Evolutionary conservation across 768 basidiomycete genomes (phyloP).

Genomic region (Gelatoporia subvermispora): DNA sequence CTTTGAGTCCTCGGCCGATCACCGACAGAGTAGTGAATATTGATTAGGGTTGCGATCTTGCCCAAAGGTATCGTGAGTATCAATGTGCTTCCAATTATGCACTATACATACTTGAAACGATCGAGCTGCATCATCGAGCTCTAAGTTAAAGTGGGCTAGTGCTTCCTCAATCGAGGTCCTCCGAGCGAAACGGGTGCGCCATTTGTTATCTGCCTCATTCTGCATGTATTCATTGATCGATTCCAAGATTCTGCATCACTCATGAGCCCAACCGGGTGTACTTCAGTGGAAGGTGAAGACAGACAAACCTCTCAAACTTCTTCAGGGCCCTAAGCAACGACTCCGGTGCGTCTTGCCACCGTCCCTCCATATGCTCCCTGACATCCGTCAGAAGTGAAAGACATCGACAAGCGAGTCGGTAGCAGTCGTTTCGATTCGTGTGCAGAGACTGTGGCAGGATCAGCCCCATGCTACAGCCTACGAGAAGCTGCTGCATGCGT

Average conservation of each 20-base stretch:
- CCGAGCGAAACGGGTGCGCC: slow-evolving; percentile 36
- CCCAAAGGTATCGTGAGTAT: background rate
- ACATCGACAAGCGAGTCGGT: slow-evolving; percentile 35
- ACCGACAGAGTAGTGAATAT: slow-evolving; percentile 39
- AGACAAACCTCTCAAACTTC: slow-evolving; percentile 37
- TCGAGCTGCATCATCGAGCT: slow-evolving; percentile 40
- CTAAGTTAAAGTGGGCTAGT: slow-evolving; percentile 27
- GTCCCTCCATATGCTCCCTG: slow-evolving; percentile 39
- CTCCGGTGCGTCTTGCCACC: slow-evolving; percentile 39
- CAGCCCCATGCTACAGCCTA: background rate
- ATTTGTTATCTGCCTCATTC: slow-evolving; percentile 33
- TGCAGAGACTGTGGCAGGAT: slow-evolving; percentile 21
- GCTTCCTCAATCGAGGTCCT: slow-evolving; percentile 37
- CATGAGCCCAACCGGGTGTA: background rate
- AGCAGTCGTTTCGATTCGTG: slow-evolving; percentile 36
- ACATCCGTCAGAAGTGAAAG: slow-evolving; percentile 39
- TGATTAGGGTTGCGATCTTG: slow-evolving; percentile 43
- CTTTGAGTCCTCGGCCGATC: slow-evolving; percentile 7
- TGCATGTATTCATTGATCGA: slow-evolving; percentile 37
- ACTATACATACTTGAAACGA: slow-evolving; percentile 38
- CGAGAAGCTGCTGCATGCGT: slow-evolving; percentile 5
- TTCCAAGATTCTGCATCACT: slow-evolving; percentile 28
- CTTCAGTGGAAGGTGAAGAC: background rate
- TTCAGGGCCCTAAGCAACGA: slow-evolving; percentile 34
- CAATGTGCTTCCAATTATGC: background rate